Conservation (phyloP, 2,329 filamentous ascomycete species). For the Blastomyces percursus region DNA sequence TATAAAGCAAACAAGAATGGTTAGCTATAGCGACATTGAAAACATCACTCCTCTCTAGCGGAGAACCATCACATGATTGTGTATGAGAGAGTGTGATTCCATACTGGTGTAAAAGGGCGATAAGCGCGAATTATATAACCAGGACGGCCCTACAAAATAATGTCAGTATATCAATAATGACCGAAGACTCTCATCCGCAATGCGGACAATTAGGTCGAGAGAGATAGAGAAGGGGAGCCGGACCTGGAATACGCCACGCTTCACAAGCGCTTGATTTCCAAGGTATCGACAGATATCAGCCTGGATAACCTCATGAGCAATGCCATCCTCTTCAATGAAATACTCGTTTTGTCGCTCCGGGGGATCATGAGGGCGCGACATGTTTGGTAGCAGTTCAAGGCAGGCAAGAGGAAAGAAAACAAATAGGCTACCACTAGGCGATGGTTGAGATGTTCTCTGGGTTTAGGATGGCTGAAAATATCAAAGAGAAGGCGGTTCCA, state of each 20-base stretch:
- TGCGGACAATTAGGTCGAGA: conserved; percentile 9
- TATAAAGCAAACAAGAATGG: conserved; percentile 16
- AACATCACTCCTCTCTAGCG: not conserved
- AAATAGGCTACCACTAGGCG: conserved; percentile 6
- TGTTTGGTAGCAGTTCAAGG: conserved; percentile 23
- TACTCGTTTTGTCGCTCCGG: conserved; percentile 56
- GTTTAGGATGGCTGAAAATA: not conserved
- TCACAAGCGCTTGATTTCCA: conserved; percentile 69
- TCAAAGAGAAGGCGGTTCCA: not conserved
- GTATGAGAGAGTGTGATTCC: conserved; percentile 11
- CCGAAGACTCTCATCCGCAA: not conserved
- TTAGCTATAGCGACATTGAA: not conserved
- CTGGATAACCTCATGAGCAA: conserved; percentile 73
- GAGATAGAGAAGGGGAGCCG: conserved; percentile 23
- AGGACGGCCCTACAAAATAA: conserved; percentile 46
- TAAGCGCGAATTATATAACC: conserved; percentile 73
- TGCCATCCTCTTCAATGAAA: conserved; percentile 68
- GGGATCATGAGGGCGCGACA: conserved; percentile 30
- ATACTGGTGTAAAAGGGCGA: conserved; percentile 65
- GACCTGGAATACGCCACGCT: conserved; percentile 64
- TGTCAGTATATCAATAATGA: conserved; percentile 20
- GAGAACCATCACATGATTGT: conserved; percentile 8
- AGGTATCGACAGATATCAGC: conserved; percentile 76
- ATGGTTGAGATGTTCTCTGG: not conserved
- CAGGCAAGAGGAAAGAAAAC: conserved; percentile 8